Conservation (phyloP, 2,329 filamentous ascomycete genomes). For the Aureobasidium subglaciale region DNA sequence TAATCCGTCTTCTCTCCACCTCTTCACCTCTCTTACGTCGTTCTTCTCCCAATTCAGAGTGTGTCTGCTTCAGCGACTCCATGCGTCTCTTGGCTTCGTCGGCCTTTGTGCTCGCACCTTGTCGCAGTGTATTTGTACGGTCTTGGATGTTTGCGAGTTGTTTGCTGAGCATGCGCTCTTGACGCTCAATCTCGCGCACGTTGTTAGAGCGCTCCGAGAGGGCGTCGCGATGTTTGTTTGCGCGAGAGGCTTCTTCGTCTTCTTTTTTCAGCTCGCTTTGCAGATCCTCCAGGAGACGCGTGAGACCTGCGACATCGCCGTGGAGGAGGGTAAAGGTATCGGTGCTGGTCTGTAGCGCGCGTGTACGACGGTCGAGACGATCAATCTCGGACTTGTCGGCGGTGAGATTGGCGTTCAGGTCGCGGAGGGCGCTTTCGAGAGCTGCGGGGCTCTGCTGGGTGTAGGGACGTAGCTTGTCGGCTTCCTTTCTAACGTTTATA, state of each 20-base stretch:
- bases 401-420: conserved; percentile 70
- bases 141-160: conserved; percentile 82
- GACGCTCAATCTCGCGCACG: conserved; percentile 83
- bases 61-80: conserved; percentile 76
- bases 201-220: conserved; percentile 83
- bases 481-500: conserved; percentile 71
- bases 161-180: conserved; percentile 73
- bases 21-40: conserved; percentile 79
- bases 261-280: conserved; percentile 78
- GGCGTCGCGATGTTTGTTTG: conserved; percentile 74
- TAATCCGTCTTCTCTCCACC: conserved; percentile 83
- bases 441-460: conserved; percentile 80
- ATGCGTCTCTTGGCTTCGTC: conserved; percentile 76
- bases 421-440: conserved; percentile 72
- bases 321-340: conserved; percentile 83
- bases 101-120: conserved; percentile 74
- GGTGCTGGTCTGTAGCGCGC: conserved; percentile 82
- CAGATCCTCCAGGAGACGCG: conserved; percentile 84
- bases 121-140: conserved; percentile 74
- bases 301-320: conserved; percentile 78
- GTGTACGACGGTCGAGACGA: conserved; percentile 73
- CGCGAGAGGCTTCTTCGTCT: conserved; percentile 79
- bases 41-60: conserved; percentile 77
- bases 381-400: conserved; percentile 82
- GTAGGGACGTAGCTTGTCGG: conserved; percentile 83